Evolutionary conservation across 345 rosid species (phyloP).

Genomic region (Kernera saxatilis): DNA sequence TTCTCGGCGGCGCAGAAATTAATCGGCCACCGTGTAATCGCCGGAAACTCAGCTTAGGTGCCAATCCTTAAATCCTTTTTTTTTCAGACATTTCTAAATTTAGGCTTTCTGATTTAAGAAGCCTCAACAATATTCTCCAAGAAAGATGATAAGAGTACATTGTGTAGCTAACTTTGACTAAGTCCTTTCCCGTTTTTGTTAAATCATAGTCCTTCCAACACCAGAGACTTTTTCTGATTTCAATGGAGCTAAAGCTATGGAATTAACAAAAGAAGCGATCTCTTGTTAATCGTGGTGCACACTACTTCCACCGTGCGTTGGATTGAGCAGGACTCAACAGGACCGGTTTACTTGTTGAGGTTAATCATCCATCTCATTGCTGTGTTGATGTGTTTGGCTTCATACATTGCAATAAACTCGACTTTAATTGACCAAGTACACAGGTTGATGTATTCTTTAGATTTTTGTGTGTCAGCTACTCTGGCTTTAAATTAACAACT

Average conservation of each 20-base stretch:
- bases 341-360: neutral
- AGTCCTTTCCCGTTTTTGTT: too few species aligned
- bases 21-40: neutral
- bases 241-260: neutral
- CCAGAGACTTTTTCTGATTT: neutral
- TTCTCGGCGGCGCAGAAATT: neutral
- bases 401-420: neutral
- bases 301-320: too few species aligned
- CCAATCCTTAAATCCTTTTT: neutral
- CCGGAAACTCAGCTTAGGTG: neutral
- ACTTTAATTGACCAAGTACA: conserved; percentile 1
- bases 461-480: neutral
- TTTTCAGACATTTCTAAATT: neutral
- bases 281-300: neutral
- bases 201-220: neutral
- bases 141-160: neutral
- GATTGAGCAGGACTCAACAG: neutral
- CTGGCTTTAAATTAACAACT: neutral
- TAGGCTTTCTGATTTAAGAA: neutral
- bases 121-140: neutral
- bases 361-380: neutral
- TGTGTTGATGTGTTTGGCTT: neutral
- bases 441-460: neutral
- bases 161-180: neutral
- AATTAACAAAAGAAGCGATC: neutral